phyloP scores from a whole-genome alignment of 768 basidiomycete species.

The Pleurotus tuber-regium region DNA sequence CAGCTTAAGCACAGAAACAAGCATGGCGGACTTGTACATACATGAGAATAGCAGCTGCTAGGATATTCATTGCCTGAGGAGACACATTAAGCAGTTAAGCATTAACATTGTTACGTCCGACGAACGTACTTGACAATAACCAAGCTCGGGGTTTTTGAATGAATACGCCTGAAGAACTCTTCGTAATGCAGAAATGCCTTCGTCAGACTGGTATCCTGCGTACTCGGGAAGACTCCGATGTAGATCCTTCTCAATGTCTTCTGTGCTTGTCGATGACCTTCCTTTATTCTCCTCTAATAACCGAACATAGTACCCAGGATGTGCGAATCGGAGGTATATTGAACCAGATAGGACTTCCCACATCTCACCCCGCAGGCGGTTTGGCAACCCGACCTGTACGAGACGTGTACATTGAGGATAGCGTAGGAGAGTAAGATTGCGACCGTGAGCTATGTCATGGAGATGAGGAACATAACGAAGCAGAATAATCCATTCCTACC shows the following conservation, averaged over 20 bases:
- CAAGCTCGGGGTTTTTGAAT: conserved; percentile 89
- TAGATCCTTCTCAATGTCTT: conserved; percentile 98
- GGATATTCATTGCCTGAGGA: conserved; percentile 90
- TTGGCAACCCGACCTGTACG: conserved; percentile 95
- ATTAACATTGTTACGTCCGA: neutral
- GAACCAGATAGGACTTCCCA: conserved; percentile 98
- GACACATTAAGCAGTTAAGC: conserved; percentile 2
- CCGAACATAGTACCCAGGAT: conserved; percentile 78
- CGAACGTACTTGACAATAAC: conserved; percentile 82
- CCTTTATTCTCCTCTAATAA: conserved; percentile 78
- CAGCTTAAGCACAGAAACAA: neutral
- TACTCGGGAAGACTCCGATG: conserved; percentile 97
- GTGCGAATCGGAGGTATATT: conserved; percentile 82
- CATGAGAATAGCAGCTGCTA: conserved; percentile 95
- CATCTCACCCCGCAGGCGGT: conserved; percentile 91
- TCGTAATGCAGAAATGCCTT: conserved; percentile 81
- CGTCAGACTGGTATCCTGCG: conserved; percentile 88
- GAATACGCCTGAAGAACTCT: conserved; percentile 95
- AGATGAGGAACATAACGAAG: conserved; percentile 9
- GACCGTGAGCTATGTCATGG: conserved; percentile 69
- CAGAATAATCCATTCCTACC: conserved; percentile 40
- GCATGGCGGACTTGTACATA: conserved; percentile 28
- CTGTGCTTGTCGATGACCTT: conserved; percentile 81
- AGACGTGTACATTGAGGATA: conserved; percentile 98
- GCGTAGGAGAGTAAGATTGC: conserved; percentile 91